These are phyloP conservation scores for Torulaspora indica DNA, from an alignment of 805 yeast species.

Conservation along the genomic window DNA sequence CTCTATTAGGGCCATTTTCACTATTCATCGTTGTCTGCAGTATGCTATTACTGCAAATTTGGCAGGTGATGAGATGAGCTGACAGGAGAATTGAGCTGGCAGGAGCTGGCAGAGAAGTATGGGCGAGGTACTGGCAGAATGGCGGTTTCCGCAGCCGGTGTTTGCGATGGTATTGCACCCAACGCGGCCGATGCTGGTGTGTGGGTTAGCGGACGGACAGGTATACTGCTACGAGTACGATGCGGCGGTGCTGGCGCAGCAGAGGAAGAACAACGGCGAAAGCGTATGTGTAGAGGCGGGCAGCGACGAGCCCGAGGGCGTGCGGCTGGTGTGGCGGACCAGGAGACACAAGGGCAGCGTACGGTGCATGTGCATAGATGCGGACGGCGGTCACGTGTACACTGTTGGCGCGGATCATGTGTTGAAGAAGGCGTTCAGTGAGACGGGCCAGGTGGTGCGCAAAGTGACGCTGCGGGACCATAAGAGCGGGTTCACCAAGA, in stretches of 20 bases:
- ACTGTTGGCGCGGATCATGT: constrained; percentile 78
- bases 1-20: too few species aligned
- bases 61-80: too few species aligned
- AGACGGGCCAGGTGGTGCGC: constrained; percentile 68
- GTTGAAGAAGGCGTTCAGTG: constrained; percentile 65
- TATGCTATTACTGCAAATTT: too few species aligned
- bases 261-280: too few species aligned
- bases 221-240: constrained; percentile 59
- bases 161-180: constrained; percentile 81
- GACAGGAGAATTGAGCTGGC: too few species aligned
- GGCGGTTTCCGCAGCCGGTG: constrained; percentile 53
- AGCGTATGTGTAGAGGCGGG: constrained; percentile 23
- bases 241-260: too few species aligned
- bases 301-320: constrained; percentile 24
- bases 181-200: constrained; percentile 50
- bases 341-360: constrained; percentile 88
- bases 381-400: constrained; percentile 47
- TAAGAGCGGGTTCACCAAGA: constrained; percentile 33
- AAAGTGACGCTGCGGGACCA: constrained; percentile 39
- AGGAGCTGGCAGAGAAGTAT: too few species aligned
- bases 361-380: constrained; percentile 60
- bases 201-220: constrained; percentile 82
- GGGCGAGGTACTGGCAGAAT: too few species aligned
- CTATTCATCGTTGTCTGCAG: too few species aligned
- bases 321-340: constrained; percentile 65